phyloP scores from a whole-genome alignment of 345 rosid species.

The Hibiscus trionum region DNA sequence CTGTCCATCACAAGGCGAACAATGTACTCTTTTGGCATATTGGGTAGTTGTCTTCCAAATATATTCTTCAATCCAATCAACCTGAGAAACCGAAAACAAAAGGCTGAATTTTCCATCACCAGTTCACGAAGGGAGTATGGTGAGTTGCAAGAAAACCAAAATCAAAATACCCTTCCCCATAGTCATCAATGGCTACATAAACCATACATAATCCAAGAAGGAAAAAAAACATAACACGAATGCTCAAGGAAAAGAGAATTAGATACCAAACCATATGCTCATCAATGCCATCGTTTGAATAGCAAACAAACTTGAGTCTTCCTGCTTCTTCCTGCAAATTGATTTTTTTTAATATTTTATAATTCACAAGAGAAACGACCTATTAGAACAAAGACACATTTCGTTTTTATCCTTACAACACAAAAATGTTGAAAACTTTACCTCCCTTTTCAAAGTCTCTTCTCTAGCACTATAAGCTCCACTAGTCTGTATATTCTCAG shows the following conservation, averaged over 20 bases:
- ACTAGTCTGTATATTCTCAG: slow-evolving; percentile 89
- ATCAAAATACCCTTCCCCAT: too few relatives aligned
- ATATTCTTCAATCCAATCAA: slow-evolving; percentile 97
- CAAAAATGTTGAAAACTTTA: slow-evolving; percentile 9
- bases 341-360: neutral
- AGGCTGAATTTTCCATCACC: neutral
- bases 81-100: slow-evolving; percentile 34
- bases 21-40: slow-evolving; percentile 99
- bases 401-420: neutral
- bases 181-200: neutral
- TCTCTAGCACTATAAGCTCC: slow-evolving; percentile 98
- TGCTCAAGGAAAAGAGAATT: slow-evolving; percentile 17
- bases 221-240: neutral
- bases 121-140: neutral
- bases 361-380: neutral
- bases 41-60: slow-evolving; percentile 94
- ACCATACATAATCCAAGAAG: neutral
- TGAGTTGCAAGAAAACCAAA: neutral
- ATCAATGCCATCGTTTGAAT: slow-evolving; percentile 74
- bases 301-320: slow-evolving; percentile 70
- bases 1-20: slow-evolving; percentile 99
- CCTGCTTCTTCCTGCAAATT: slow-evolving; percentile 80
- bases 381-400: neutral
- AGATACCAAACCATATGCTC: slow-evolving; percentile 97
- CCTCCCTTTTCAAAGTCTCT: slow-evolving; percentile 88